Conservation (phyloP, 371 early-diverging fungal species). For the Rhizopus sp. region DNA sequence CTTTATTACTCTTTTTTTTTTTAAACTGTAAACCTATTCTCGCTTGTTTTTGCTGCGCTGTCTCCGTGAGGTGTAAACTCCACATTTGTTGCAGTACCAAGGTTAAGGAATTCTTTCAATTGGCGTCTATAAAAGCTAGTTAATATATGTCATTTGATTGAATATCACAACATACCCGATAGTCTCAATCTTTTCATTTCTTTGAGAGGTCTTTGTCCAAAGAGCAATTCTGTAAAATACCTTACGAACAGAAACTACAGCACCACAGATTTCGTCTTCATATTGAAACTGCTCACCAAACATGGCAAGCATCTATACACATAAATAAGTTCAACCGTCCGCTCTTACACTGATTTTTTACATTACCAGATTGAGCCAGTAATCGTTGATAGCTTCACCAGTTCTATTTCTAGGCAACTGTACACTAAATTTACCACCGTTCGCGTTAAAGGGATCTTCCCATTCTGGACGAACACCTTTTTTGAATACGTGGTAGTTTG, state of each 20-base stretch:
- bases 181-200: constrained; percentile 56
- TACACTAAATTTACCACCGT: constrained; percentile 96
- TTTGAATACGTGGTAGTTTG: constrained; percentile 96
- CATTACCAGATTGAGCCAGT: constrained; percentile 83
- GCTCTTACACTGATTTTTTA: not conserved
- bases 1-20: not conserved
- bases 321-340: not conserved
- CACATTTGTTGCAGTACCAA: constrained; percentile 15
- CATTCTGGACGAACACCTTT: constrained; percentile 96
- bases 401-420: constrained; percentile 69
- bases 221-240: constrained; percentile 81
- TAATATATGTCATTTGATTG: not conserved
- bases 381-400: constrained; percentile 72
- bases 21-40: constrained; percentile 29
- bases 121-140: constrained; percentile 40
- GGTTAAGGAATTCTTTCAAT: constrained; percentile 51
- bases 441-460: constrained; percentile 94
- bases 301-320: constrained; percentile 73
- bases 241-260: constrained; percentile 85
- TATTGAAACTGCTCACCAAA: constrained; percentile 89
- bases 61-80: constrained; percentile 39
- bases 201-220: constrained; percentile 82
- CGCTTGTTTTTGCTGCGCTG: constrained; percentile 24
- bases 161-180: constrained; percentile 56
- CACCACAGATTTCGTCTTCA: constrained; percentile 87